Base-by-base conservation (phyloP, 2,329 filamentous ascomycete genomes). In the Apiospora malaysiana region DNA sequence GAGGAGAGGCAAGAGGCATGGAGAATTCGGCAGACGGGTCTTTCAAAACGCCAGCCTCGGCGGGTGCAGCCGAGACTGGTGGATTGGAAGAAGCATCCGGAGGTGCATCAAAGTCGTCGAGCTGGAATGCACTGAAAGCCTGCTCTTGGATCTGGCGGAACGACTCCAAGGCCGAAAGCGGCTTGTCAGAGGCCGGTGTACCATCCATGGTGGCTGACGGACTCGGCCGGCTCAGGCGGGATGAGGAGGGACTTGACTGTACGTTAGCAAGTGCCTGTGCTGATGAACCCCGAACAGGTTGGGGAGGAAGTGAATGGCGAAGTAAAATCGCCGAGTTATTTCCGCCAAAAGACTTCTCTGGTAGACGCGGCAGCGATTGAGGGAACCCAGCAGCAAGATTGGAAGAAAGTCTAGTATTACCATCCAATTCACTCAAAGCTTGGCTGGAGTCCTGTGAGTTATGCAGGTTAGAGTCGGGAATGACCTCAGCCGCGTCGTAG, bases 341-440 rank as follows among this genome's bases (percentile, higher is more conserved):
- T 37, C 18, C 27, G 56, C 42, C 43, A 42, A 68, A 71, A 40
- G 59, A 67, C 70, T 71, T 69, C 45, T 71, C 68, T 40, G 67
- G 37, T 25, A 68, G 67, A 68, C 8, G 45, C 25, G 14, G 51
- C 7, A 63, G 32, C 68, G 59, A 45, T 47, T 69, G 37, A 68
- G 70, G 56, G 72, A 71, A 70, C 68, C 51, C 69, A 73, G 74
- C 56, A 32, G 32, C 56, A 63, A 63, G 56, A 63, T 63, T 63
- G n/a, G 76, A 73, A 42, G 72, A 70, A 73, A 70, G 76, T 69
- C 74, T 75, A 68, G 68, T 77, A 72, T 78, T 78, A 68, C 72
- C 73, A 73, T 77, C 71, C 45, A 78, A 70, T 69, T 77, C 77
- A 46, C 73, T 75, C 51, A 78, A 69, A 51, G 75, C 76, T 70